Conservation (phyloP, 441 rosid species). For the Macaranga tanarius region DNA sequence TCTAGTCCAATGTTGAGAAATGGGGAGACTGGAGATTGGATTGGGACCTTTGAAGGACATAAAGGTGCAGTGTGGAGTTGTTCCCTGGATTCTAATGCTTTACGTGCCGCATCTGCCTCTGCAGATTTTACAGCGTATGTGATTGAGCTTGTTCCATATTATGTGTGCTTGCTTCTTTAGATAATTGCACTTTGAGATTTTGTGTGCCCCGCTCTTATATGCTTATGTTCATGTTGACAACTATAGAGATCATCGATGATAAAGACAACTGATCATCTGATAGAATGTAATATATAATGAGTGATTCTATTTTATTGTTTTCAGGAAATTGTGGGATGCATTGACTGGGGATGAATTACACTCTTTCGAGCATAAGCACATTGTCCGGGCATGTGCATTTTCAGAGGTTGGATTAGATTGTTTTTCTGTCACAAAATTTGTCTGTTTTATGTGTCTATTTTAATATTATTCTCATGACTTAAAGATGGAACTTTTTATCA, state of each 20-base stretch:
- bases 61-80: slow-evolving; percentile 99
- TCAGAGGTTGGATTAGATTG: slow-evolving; percentile 56
- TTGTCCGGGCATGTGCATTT: slow-evolving; percentile 92
- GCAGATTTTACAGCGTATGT: slow-evolving; percentile 93
- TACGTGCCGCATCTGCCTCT: slow-evolving; percentile 90
- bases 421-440: too few species aligned
- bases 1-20: slow-evolving; percentile 91
- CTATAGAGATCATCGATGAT: too few species aligned
- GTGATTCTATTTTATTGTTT: slow-evolving; percentile 6
- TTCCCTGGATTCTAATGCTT: slow-evolving; percentile 76
- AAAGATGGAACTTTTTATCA: too few species aligned
- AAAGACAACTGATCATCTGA: too few species aligned
- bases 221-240: too few species aligned
- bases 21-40: slow-evolving; percentile 99
- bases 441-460: too few species aligned
- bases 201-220: too few species aligned
- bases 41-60: slow-evolving; percentile 96
- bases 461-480: too few species aligned
- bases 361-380: slow-evolving; percentile 96
- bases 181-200: too few species aligned
- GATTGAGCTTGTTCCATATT: not conserved
- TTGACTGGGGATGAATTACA: slow-evolving; percentile 88
- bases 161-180: too few species aligned
- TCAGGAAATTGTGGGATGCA: slow-evolving; percentile 97
- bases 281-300: not conserved